Base-by-base conservation (phyloP, 176 grass and related monocot species). In the Oryza brachyantha region DNA sequence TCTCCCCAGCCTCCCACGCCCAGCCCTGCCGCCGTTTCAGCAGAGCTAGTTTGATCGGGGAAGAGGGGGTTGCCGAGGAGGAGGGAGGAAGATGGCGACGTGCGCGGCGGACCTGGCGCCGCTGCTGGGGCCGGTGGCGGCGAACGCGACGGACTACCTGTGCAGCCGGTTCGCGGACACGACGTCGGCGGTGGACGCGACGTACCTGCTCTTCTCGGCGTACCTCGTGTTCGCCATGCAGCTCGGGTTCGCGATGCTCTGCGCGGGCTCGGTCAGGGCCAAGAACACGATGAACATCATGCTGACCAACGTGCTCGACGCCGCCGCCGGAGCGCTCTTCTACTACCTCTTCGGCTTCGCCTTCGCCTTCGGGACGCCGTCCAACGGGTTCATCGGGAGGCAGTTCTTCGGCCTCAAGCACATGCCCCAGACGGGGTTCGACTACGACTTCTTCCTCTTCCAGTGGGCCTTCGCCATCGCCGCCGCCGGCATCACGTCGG, bases 201-300 rank as follows among this genome's bases (percentile, higher is more conserved):
- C 94, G 28, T 97, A 97, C 89, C 94, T 97, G 66, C 94, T 97
- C 57, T 97, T 97, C 91, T 97, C 94, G 14, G 82, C 94, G 5
- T 97, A 97, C 84, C 94, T 97, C 21, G 94, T 97, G 14, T 97
- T 97, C 67, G 82, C 91, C 70, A 97, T 97, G 94, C 94, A 97
- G 79, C 94, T 97, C 17, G 94, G 94, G 16, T 97, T 97, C 61
- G 94, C 94, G 57, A 97, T 97, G 94, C 91, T 97, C 19, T 97
- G 94, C 63, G 91, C 94, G 0, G 94, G 94, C 3, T 97, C 94
- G 4, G 94, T 97, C 11, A 82, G 94, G 29, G 91, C 89, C 84
- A 97, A 97, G 82, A 97, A 97, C 84, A 97, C 94, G 32, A 97
- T 97, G 94, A 97, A 97, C 89, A 97, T 97, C 72, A 97, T 97